Evolutionary conservation across 495 filamentous ascomycete genomes (phyloP), one percentile per base, ranked within the genome.

Genomic region (Daldinia vernicosa): DNA sequence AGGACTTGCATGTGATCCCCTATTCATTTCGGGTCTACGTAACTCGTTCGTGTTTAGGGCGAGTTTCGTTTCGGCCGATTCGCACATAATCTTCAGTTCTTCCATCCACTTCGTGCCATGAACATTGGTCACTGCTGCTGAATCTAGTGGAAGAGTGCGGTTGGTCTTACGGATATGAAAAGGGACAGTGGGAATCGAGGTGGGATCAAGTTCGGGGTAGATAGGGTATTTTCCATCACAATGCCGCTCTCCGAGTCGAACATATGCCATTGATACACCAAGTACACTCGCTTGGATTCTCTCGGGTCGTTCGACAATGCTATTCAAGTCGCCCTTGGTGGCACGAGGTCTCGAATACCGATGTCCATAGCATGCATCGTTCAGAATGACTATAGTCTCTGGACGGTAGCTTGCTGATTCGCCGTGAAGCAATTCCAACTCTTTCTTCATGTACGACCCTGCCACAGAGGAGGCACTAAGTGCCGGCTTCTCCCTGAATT

Each of bases 301-400:
- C 81, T 99, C 95, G 30, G 95, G 95, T 37, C 95, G 84, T 79
- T 99, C 95, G 14, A 98, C 93, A 53, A 98, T 95, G 43, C 86
- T 89, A 57, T 76, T 87, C 0, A 98, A 83, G 4, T 83, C 84
- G 3, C 81, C 83, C 58, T 87, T 89, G 2, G 86, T 88, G 0
- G 91, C 88, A 39, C 90, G 88, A n/a, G 93, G 93, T 24, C 95
- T 86, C 12, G 93, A 91, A 75, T 87, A 98, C 1, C 92, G 89
- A 78, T 99, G 95, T 11, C 93, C 93, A 72, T 98, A 99, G 81
- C 95, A 97, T 56, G 90, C 89, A 78, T 99, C 96, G 64, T 98
- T 92, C 4, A 98, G 75, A 32, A 99, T 85, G 9, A 97, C 93
- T 2, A 95, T 78, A 0, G 92, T 93, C 72, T 92, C 89, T 24